These are phyloP conservation scores for Pezicula rhizophila DNA, from an alignment of 2,329 filamentous ascomycete species.

Conservation along the genomic window DNA sequence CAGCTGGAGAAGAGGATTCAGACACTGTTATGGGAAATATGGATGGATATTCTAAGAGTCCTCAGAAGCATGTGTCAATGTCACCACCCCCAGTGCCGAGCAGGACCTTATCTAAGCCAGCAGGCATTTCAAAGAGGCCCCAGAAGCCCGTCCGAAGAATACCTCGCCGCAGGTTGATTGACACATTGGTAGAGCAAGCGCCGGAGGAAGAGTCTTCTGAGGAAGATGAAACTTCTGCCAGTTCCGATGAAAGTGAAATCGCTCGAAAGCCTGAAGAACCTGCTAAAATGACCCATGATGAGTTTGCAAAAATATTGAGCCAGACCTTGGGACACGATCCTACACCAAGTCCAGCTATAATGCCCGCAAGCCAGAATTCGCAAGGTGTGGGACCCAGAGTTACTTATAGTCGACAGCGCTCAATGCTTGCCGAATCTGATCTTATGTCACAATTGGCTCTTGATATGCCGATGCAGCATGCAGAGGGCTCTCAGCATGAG, in stretches of 20 bases:
- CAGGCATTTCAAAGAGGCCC: slow-evolving; percentile 11
- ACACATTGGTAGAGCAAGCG: slow-evolving; percentile 25
- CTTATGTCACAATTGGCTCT: slow-evolving; percentile 23
- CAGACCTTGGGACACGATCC: slow-evolving; percentile 12
- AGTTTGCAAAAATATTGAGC: slow-evolving; percentile 3
- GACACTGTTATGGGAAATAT: neutral
- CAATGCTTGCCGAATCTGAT: slow-evolving; percentile 28
- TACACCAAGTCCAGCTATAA: slow-evolving; percentile 2
- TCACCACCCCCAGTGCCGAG: neutral
- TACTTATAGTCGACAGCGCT: slow-evolving; percentile 28
- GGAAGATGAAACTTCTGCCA: neutral
- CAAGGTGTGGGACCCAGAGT: slow-evolving; percentile 25
- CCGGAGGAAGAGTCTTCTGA: slow-evolving; percentile 7
- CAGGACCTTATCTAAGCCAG: slow-evolving; percentile 7
- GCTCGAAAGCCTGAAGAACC: slow-evolving; percentile 2
- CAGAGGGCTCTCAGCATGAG: slow-evolving; percentile 11
- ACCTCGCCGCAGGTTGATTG: slow-evolving; percentile 25
- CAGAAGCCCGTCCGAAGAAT: slow-evolving; percentile 8
- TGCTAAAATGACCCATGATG: neutral
- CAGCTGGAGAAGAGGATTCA: slow-evolving; percentile 6
- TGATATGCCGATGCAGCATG: slow-evolving; percentile 19
- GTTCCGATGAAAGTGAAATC: slow-evolving; percentile 6
- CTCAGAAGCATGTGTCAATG: neutral
- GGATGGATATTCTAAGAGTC: neutral
- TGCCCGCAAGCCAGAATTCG: slow-evolving; percentile 19